Evolutionary conservation across 768 basidiomycete genomes (phyloP).

Genomic region (Cantharellus anzutake): DNA sequence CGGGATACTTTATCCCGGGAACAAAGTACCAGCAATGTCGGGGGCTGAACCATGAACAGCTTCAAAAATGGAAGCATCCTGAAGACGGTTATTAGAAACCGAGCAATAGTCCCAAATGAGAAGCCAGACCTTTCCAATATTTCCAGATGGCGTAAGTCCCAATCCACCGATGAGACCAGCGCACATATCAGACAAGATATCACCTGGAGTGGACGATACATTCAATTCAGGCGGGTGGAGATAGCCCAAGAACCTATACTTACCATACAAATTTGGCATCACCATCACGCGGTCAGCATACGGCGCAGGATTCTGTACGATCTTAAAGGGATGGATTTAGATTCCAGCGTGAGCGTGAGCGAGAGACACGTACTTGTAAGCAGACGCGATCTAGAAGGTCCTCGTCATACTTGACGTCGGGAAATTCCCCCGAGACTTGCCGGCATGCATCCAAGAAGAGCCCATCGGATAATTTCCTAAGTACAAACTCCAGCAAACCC

Average conservation of each 20-base stretch:
- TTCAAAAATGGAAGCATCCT: slow-evolving; percentile 99
- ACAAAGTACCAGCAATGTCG: slow-evolving; percentile 74
- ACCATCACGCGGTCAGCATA: slow-evolving; percentile 98
- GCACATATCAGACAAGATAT: slow-evolving; percentile 95
- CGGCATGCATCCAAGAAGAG: slow-evolving; percentile 99
- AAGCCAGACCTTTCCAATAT: slow-evolving; percentile 70
- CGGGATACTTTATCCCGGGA: neutral
- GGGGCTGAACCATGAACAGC: slow-evolving; percentile 98
- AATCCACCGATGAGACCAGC: slow-evolving; percentile 96
- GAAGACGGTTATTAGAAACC: slow-evolving; percentile 3
- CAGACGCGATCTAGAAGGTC: slow-evolving; percentile 94
- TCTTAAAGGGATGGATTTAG: slow-evolving; percentile 21
- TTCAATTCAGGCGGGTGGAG: neutral
- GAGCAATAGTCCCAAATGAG: neutral
- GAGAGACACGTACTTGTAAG: slow-evolving; percentile 40
- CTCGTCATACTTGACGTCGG: slow-evolving; percentile 84
- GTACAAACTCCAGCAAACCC: neutral
- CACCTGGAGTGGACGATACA: slow-evolving; percentile 19
- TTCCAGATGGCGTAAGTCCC: slow-evolving; percentile 92
- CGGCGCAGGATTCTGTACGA: slow-evolving; percentile 84
- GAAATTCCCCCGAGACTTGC: slow-evolving; percentile 89
- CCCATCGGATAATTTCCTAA: slow-evolving; percentile 99
- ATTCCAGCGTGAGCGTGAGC: neutral
- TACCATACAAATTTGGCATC: slow-evolving; percentile 92
- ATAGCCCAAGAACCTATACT: neutral